phyloP scores from a whole-genome alignment of 768 basidiomycete species.

The Amanita pallidorosea region DNA sequence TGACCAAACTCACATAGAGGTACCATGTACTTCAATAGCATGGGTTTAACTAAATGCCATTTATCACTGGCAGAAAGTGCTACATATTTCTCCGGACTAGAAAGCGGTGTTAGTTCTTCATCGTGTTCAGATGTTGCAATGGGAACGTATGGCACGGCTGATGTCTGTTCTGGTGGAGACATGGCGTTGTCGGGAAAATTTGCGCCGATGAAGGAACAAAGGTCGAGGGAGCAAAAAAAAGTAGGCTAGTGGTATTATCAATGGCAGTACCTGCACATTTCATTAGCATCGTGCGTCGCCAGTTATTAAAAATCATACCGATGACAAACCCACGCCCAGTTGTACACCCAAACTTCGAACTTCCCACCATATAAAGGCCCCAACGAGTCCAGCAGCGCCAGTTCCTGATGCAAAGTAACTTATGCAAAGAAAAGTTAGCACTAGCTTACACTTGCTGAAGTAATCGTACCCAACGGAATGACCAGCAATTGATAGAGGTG shows the following conservation, averaged over 20 bases:
- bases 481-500: constrained; percentile 57
- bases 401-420: constrained; percentile 94
- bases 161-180: constrained; percentile 18
- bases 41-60: constrained; percentile 68
- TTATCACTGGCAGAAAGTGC: constrained; percentile 66
- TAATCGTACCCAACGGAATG: constrained; percentile 65
- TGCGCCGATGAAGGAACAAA: constrained; percentile 33
- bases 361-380: constrained; percentile 94
- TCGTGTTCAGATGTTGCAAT: constrained; percentile 29
- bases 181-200: constrained; percentile 26
- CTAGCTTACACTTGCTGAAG: no score
- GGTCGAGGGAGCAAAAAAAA: constrained; percentile 66
- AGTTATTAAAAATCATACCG: constrained; percentile 35
- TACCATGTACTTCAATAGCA: constrained; percentile 82
- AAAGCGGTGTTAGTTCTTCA: constrained; percentile 25
- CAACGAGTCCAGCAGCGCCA: constrained; percentile 87
- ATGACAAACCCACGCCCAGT: constrained; percentile 71
- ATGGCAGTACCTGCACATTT: constrained; percentile 58
- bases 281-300: not conserved
- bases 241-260: constrained; percentile 69
- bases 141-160: constrained; percentile 33
- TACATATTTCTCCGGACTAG: constrained; percentile 31
- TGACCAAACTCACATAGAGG: constrained; percentile 67
- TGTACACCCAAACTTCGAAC: constrained; percentile 78
- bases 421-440: not conserved